Conservation (phyloP, 805 yeast genomes). For the Ascoidea tarda region DNA sequence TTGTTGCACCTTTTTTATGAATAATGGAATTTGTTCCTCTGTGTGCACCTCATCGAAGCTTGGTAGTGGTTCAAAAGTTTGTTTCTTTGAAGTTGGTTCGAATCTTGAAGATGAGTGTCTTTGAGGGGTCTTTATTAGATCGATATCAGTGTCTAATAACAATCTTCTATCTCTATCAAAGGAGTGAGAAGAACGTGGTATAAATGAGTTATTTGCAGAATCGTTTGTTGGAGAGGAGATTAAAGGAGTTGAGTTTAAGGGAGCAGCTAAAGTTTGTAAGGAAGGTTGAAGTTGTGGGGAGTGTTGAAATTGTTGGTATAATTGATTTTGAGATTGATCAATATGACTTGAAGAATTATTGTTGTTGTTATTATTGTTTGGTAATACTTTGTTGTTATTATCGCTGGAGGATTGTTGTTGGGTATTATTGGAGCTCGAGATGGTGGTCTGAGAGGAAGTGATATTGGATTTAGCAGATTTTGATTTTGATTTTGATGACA, state of each 20-base stretch:
- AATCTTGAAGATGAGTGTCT: slow-evolving; percentile 88
- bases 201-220: not conserved
- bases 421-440: not conserved
- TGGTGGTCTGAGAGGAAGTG: not conserved
- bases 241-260: not conserved
- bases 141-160: slow-evolving; percentile 45
- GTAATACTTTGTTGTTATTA: not conserved
- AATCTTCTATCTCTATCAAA: slow-evolving; percentile 24
- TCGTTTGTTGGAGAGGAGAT: not conserved
- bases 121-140: slow-evolving; percentile 72
- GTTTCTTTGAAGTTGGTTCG: slow-evolving; percentile 58
- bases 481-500: not conserved
- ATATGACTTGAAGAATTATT: not conserved
- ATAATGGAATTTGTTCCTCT: slow-evolving; percentile 65
- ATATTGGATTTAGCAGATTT: not conserved
- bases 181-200: slow-evolving; percentile 26
- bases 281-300: not conserved
- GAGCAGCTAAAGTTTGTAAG: too few relatives aligned
- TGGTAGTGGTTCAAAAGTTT: slow-evolving; percentile 62
- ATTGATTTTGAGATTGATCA: not conserved
- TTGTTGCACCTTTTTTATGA: slow-evolving; percentile 81
- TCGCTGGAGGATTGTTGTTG: not conserved
- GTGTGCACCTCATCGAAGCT: slow-evolving; percentile 79
- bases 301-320: not conserved
- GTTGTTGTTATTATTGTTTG: too few relatives aligned